Base-by-base conservation (phyloP, 768 basidiomycete genomes). In the Phallus indusiatus region DNA sequence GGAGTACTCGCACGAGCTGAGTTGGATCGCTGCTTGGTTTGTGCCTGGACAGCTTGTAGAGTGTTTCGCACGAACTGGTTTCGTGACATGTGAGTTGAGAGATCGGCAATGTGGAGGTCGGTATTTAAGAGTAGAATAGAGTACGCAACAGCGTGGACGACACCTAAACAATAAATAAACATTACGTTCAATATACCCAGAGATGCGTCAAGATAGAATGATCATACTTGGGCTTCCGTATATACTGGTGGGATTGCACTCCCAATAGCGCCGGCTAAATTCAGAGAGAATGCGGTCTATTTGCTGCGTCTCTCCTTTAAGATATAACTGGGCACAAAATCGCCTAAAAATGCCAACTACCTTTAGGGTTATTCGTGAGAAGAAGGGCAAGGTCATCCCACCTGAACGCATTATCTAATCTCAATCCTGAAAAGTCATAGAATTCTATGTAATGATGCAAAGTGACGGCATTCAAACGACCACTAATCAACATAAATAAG, bases 281-380 rank as follows among this genome's bases (percentile, higher is more conserved):
- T 85, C 86, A 61, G 92, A 93, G 5, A 99, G 78, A 62, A 99
- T 97, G 47, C 96, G 85, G 70, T 98, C 96, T 47, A 99, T 88
- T 73, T 98, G 94, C 68, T 99, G 96, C 0, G 95, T 95, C 71
- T 99, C 96, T 1, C 85, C 96, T 71, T 93, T 94, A 60, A 99
- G 80, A 69, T 81, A 97, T 1, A 99, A 79, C 69, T 95, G 96
- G 12, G 85, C 85, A 68, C 94, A 97, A 11, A 99, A 74, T 21
- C 85, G 85, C 62, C 94, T 94, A 64, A 9, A n/a, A 22, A 60
- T 46, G 6, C 36, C 48, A 20, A 16, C 36, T 24, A 12, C 12
- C 21, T 55, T 21, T 22, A 28, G 28, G 28, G 28, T 7, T 28
- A 28, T 3, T 20, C 34, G 33, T 21, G n/a, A 24, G 16, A 61